phyloP scores from a whole-genome alignment of 1,284 basidiomycete genomes.

The Ustilago curta region DNA sequence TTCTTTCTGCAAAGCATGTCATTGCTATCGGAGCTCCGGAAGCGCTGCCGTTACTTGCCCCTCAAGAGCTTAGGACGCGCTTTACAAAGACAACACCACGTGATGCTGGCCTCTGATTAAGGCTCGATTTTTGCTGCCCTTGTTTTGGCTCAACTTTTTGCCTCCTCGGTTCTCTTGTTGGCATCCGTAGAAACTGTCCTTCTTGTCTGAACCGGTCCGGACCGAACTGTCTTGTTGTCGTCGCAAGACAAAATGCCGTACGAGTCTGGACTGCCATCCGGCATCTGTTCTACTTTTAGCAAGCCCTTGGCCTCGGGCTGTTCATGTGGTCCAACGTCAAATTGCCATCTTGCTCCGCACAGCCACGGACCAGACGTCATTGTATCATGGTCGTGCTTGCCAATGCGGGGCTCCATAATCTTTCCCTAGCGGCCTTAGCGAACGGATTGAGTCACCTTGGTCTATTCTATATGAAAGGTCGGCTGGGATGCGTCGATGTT shows the following conservation, averaged over 20 bases:
- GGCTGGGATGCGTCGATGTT: not conserved
- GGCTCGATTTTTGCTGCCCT: slow-evolving; percentile 4
- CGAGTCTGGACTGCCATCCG: not conserved
- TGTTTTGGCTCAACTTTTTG: not conserved
- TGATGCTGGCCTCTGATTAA: not conserved
- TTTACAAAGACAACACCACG: slow-evolving; percentile 2
- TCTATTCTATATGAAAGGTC: too few relatives aligned
- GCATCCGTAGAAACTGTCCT: not conserved
- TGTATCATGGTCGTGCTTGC: not conserved
- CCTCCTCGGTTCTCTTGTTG: not conserved
- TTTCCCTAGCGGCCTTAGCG: not conserved
- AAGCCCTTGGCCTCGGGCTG: not conserved
- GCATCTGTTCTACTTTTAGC: too few relatives aligned
- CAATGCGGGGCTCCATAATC: not conserved
- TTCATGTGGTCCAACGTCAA: not conserved
- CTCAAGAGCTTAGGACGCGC: not conserved
- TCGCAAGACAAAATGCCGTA: not conserved
- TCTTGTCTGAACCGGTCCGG: not conserved
- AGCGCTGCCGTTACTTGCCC: too few relatives aligned
- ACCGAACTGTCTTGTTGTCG: not conserved
- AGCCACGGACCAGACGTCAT: slow-evolving; percentile 1
- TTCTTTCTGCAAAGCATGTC: not conserved
- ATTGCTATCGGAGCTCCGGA: not conserved
- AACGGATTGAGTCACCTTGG: not conserved
- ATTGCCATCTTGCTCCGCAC: not conserved